These are phyloP conservation scores for Spinacia oleracea DNA, from an alignment of 179 eudicot species.

Conservation along the genomic window DNA sequence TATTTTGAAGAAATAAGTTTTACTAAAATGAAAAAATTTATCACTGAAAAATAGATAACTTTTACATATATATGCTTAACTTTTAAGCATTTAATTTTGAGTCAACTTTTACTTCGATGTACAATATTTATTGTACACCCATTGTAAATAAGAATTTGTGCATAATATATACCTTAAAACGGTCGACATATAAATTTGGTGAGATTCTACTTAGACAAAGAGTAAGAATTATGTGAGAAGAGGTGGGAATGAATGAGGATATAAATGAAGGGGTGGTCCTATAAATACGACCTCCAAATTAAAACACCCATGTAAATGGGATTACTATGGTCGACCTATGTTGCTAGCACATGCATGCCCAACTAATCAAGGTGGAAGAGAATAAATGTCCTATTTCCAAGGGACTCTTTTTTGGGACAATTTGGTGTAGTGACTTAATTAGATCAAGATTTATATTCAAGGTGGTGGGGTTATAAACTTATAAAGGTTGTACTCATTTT, in stretches of 20 bases:
- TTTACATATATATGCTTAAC: too few relatives aligned
- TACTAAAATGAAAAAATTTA: too few relatives aligned
- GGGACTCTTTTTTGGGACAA: conserved; percentile 2
- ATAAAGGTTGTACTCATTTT: too few relatives aligned
- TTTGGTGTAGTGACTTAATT: background rate
- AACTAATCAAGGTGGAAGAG: background rate
- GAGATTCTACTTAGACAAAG: background rate
- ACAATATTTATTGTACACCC: too few relatives aligned
- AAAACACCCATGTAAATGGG: background rate
- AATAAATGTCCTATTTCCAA: conserved; percentile 6
- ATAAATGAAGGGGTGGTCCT: conserved; percentile 13
- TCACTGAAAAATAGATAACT: too few relatives aligned
- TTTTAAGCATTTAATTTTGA: too few relatives aligned
- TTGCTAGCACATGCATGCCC: conserved; percentile 7
- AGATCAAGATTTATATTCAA: too few relatives aligned
- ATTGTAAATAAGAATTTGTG: too few relatives aligned
- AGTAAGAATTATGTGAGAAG: background rate
- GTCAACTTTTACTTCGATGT: too few relatives aligned
- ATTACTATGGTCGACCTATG: background rate
- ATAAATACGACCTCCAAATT: background rate
- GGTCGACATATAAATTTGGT: background rate
- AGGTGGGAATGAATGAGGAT: conserved; percentile 9
- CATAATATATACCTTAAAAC: too few relatives aligned
- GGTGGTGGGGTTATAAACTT: too few relatives aligned
- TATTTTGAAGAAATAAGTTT: too few relatives aligned